Conservation (phyloP, 768 basidiomycete species). For the Suillus placidus region DNA sequence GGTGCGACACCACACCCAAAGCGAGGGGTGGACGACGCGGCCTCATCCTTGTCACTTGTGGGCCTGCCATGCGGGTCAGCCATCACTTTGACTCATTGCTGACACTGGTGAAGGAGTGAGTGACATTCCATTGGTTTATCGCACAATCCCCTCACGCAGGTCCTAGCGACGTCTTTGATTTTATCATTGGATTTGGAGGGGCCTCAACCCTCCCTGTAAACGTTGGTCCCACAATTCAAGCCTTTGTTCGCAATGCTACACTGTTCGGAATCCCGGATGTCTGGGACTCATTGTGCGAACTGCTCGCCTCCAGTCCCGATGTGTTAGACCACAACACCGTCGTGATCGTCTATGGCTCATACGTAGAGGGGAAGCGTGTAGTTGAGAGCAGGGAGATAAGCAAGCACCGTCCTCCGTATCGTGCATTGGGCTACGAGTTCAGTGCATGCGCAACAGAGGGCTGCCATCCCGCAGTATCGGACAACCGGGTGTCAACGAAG, state of each 20-base stretch:
- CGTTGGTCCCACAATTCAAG: background rate
- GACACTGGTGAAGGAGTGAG: background rate
- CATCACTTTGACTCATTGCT: background rate
- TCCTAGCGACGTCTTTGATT: constrained; percentile 2
- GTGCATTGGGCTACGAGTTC: background rate
- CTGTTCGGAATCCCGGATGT: background rate
- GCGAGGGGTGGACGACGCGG: background rate
- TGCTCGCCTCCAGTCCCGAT: background rate
- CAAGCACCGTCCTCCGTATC: background rate
- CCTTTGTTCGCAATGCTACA: background rate
- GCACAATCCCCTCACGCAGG: background rate
- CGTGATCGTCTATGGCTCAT: background rate
- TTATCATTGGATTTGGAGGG: constrained; percentile 8
- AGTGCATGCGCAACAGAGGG: background rate
- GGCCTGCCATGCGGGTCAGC: background rate
- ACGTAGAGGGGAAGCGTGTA: background rate
- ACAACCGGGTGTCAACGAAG: background rate
- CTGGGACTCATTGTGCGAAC: background rate
- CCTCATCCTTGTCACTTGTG: background rate
- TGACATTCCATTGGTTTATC: background rate
- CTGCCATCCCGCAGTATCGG: background rate
- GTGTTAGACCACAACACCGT: background rate
- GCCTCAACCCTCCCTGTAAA: background rate
- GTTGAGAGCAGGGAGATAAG: background rate
- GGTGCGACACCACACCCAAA: background rate